Conservation (phyloP, 148 eudicot genomes). For the Drosera capensis region DNA sequence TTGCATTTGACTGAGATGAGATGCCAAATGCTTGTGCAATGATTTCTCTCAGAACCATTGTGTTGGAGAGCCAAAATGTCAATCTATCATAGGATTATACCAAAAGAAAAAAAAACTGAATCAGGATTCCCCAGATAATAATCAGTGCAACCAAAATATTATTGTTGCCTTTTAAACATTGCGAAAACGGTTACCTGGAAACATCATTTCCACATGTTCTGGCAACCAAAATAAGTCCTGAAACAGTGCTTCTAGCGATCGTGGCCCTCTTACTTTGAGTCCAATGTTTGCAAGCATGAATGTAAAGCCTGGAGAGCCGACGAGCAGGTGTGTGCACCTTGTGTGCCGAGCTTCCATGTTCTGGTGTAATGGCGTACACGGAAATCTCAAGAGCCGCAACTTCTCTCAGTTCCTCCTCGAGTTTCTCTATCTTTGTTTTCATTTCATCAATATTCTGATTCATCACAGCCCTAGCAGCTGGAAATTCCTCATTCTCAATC, state of each 20-base stretch:
- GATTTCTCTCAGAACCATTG: slow-evolving; percentile 67
- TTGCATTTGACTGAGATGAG: slow-evolving; percentile 29
- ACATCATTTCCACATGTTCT: slow-evolving; percentile 78
- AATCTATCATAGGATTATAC: slow-evolving; percentile 51
- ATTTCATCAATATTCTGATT: slow-evolving; percentile 37
- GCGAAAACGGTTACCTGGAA: slow-evolving; percentile 64
- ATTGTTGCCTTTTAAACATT: background rate
- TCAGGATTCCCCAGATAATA: background rate
- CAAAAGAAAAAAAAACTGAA: slow-evolving; percentile 4
- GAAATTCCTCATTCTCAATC: slow-evolving; percentile 10
- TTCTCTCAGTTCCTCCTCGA: slow-evolving; percentile 75
- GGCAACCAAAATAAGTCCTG: slow-evolving; percentile 76
- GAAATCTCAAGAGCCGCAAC: slow-evolving; percentile 87
- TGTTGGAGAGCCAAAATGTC: slow-evolving; percentile 86
- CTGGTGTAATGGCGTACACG: slow-evolving; percentile 64
- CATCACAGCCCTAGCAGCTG: slow-evolving; percentile 17
- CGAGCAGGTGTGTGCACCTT: slow-evolving; percentile 89
- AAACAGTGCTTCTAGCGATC: slow-evolving; percentile 52
- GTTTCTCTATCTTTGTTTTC: slow-evolving; percentile 54
- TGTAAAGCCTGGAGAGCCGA: slow-evolving; percentile 69
- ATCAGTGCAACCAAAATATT: no score
- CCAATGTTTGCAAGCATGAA: slow-evolving; percentile 74
- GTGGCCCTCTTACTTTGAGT: slow-evolving; percentile 50
- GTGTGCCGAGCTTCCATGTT: slow-evolving; percentile 86
- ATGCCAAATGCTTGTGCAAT: slow-evolving; percentile 53